phyloP scores from a whole-genome alignment of 495 filamentous ascomycete genomes.

The Hypoxylon subgilvum region DNA sequence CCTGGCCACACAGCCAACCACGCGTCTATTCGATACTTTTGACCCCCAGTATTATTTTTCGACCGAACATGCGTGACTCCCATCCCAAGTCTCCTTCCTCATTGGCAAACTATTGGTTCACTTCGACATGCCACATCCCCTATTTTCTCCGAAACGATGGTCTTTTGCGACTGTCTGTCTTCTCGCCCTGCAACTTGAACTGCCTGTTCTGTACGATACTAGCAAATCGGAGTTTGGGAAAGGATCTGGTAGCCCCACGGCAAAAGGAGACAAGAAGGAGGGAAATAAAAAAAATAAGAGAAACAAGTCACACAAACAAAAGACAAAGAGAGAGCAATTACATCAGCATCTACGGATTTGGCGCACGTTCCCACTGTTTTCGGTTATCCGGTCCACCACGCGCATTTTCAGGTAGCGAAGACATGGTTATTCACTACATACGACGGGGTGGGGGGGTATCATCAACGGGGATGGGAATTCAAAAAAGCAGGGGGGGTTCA shows the following conservation, averaged over 20 bases:
- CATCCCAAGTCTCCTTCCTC: conserved; percentile 27
- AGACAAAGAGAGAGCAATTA: conserved; percentile 23
- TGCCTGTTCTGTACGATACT: conserved; percentile 42
- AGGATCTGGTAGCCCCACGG: conserved; percentile 42
- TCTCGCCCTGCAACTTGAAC: conserved; percentile 33
- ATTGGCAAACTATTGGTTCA: conserved; percentile 32
- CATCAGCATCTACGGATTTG: conserved; percentile 33
- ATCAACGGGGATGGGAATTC: conserved; percentile 29
- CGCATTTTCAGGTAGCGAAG: conserved; percentile 29
- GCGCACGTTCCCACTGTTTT: conserved; percentile 24
- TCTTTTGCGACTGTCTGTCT: conserved; percentile 16
- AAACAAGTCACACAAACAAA: too few species aligned
- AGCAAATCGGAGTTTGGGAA: conserved; percentile 44
- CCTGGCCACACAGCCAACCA: conserved; percentile 8
- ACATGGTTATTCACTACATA: conserved; percentile 27
- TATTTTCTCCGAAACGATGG: conserved; percentile 27
- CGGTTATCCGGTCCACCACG: conserved; percentile 22
- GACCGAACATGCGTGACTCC: conserved; percentile 17
- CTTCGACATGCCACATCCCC: conserved; percentile 21
- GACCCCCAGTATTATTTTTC: conserved; percentile 5
- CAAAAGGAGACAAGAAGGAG: conserved; percentile 27
- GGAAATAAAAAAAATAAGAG: conserved; percentile 1
- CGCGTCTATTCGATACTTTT: conserved; percentile 9
- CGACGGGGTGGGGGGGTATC: conserved; percentile 32
- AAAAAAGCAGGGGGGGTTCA: conserved; percentile 31